These are phyloP conservation scores for Penicillium daleae DNA, from an alignment of 495 filamentous ascomycete species.

Conservation along the genomic window DNA sequence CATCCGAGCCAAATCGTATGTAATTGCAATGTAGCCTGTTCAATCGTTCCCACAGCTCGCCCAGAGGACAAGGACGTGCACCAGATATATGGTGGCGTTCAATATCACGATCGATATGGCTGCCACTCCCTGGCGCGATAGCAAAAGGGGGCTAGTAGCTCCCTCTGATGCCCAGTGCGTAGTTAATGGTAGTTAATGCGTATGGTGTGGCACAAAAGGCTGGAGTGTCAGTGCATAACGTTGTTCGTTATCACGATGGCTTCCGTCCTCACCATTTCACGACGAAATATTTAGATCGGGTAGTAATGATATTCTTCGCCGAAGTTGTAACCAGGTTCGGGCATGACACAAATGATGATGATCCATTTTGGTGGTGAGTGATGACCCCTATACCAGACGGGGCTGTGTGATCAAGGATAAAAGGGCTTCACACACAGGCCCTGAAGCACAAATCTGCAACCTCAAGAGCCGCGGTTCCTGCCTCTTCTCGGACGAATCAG, in stretches of 20 bases:
- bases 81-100: constrained; percentile 3
- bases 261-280: not conserved
- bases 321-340: not conserved
- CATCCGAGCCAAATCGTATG: not conserved
- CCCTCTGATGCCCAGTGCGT: not conserved
- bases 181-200: too few species aligned
- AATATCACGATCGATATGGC: not conserved
- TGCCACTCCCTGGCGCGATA: not conserved
- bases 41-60: not conserved
- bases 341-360: constrained; percentile 4
- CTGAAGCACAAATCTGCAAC: not conserved
- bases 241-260: not conserved
- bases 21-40: not conserved
- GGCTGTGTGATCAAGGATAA: not conserved
- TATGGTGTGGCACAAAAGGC: too few species aligned
- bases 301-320: not conserved
- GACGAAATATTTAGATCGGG: not conserved
- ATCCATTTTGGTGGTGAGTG: not conserved
- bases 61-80: not conserved
- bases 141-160: constrained; percentile 9
- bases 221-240: too few species aligned
- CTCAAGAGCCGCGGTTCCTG: constrained; percentile 3
- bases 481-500: not conserved
- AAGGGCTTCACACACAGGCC: not conserved
- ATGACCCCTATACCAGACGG: not conserved